Evolutionary conservation across 2,329 filamentous ascomycete species (phyloP).

Genomic region (Botrytis pseudocinerea): DNA sequence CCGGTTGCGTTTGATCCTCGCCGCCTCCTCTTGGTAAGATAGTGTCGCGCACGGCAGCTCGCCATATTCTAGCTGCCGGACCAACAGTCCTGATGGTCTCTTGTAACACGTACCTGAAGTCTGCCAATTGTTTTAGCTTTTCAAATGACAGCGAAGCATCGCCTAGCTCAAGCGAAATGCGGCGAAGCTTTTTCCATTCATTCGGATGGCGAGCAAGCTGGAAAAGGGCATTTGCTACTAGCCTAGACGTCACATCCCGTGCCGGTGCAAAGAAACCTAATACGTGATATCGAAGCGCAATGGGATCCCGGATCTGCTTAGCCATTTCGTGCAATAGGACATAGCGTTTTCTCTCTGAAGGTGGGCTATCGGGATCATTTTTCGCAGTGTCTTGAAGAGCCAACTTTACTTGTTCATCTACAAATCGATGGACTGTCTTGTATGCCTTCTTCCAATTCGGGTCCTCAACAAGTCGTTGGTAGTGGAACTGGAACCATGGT

Average conservation of each 20-base stretch:
- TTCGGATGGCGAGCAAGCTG: constrained; percentile 18
- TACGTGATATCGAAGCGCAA: constrained; percentile 13
- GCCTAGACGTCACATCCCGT: background rate
- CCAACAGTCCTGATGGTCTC: constrained; percentile 46
- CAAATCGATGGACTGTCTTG: constrained; percentile 13
- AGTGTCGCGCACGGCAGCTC: constrained; percentile 31
- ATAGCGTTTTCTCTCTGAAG: background rate
- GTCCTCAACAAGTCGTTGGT: background rate
- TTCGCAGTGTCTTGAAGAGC: constrained; percentile 19
- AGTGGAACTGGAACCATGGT: constrained; percentile 1
- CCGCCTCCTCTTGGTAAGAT: constrained; percentile 39
- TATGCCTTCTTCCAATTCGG: constrained; percentile 8
- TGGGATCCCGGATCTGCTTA: constrained; percentile 18
- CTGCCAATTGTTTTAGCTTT: constrained; percentile 52
- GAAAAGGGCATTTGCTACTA: constrained; percentile 8
- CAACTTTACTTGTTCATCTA: constrained; percentile 23
- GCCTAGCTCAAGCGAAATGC: background rate
- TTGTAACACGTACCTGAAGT: constrained; percentile 56
- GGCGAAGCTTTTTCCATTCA: constrained; percentile 20
- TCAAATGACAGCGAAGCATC: constrained; percentile 45
- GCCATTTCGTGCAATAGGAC: constrained; percentile 19
- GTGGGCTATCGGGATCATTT: background rate
- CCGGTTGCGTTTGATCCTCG: constrained; percentile 32
- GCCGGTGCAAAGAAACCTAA: constrained; percentile 12
- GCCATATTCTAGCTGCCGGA: constrained; percentile 12